A percentile compares a stretch with the other conserved stretches of the same genome.
Evolutionary conservation across 2,329 filamentous ascomycete genomes (phyloP).

Genomic region (Berkeleyomyces rouxiae): DNA sequence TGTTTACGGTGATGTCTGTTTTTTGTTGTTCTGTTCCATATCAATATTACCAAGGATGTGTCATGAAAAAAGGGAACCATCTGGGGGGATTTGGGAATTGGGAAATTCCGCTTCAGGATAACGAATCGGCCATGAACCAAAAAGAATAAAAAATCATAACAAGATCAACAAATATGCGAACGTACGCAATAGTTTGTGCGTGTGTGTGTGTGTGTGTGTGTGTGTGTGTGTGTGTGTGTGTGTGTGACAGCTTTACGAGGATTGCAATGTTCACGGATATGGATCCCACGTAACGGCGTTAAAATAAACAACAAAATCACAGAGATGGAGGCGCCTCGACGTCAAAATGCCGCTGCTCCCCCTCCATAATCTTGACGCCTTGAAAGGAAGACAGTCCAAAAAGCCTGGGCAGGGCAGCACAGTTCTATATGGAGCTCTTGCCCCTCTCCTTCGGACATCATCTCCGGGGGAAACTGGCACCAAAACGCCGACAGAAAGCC

Average conservation of each 20-base stretch:
- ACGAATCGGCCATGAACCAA: conserved; percentile 8
- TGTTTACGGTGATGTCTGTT: conserved; percentile 8
- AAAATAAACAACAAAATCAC: too few species aligned
- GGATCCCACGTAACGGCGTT: too few species aligned
- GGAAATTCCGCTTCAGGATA: conserved; percentile 2
- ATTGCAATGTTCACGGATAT: too few species aligned
- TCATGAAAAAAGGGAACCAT: conserved; percentile 5
- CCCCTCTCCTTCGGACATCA: neutral
- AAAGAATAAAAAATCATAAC: conserved; percentile 9
- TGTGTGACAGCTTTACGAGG: too few species aligned
- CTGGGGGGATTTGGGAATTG: neutral
- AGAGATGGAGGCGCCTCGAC: too few species aligned
- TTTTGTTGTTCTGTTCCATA: conserved; percentile 4
- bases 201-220: neutral
- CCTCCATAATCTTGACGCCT: too few species aligned
- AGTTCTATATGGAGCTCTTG: neutral
- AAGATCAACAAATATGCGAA: conserved; percentile 2
- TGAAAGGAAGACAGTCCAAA: too few species aligned
- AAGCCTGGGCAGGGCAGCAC: neutral
- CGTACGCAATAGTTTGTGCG: neutral
- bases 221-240: neutral
- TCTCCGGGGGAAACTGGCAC: neutral
- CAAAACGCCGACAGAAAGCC: neutral
- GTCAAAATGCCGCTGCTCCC: too few species aligned
- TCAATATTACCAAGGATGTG: conserved; percentile 1